Evolutionary conservation across 805 yeast genomes (phyloP).

Genomic region (Wickerhamomyces bisporus): DNA sequence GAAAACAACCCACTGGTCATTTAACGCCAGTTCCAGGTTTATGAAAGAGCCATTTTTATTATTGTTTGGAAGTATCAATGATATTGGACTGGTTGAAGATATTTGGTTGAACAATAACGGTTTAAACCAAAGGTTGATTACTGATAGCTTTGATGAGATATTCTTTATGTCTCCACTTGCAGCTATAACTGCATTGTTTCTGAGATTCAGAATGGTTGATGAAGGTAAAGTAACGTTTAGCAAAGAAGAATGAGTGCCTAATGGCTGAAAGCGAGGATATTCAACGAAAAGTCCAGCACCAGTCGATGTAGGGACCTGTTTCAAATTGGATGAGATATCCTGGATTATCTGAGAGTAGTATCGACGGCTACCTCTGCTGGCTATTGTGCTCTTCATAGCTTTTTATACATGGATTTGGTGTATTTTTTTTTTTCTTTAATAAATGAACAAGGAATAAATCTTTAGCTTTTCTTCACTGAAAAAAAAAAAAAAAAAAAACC

Average conservation of each 20-base stretch:
- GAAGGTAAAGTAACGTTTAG: slow-evolving; percentile 23
- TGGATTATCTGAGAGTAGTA: too few relatives aligned
- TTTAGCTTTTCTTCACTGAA: too few relatives aligned
- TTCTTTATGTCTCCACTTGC: slow-evolving; percentile 14
- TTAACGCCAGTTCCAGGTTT: slow-evolving; percentile 8
- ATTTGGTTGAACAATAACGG: slow-evolving; percentile 16
- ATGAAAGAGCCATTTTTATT: slow-evolving; percentile 7
- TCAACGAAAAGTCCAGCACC: slow-evolving; percentile 28
- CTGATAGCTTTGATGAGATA: slow-evolving; percentile 3
- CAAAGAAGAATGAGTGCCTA: slow-evolving; percentile 24
- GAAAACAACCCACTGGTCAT: slow-evolving; percentile 13
- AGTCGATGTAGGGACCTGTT: slow-evolving; percentile 15
- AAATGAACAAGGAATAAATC: too few relatives aligned
- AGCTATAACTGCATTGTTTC: slow-evolving; percentile 17
- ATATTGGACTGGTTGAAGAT: slow-evolving; percentile 13
- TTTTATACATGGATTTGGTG: too few relatives aligned
- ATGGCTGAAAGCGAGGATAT: slow-evolving; percentile 24
- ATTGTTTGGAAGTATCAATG: slow-evolving; percentile 11
- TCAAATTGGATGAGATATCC: slow-evolving; percentile 1
- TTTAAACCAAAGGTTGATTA: slow-evolving; percentile 9
- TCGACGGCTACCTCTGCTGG: too few relatives aligned
- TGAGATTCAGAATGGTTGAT: slow-evolving; percentile 18
- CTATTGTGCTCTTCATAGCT: too few relatives aligned
- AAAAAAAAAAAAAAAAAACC: too few relatives aligned
- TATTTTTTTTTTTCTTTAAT: too few relatives aligned